Conservation (phyloP, 768 basidiomycete species). For the Tephrocybe rancida region DNA sequence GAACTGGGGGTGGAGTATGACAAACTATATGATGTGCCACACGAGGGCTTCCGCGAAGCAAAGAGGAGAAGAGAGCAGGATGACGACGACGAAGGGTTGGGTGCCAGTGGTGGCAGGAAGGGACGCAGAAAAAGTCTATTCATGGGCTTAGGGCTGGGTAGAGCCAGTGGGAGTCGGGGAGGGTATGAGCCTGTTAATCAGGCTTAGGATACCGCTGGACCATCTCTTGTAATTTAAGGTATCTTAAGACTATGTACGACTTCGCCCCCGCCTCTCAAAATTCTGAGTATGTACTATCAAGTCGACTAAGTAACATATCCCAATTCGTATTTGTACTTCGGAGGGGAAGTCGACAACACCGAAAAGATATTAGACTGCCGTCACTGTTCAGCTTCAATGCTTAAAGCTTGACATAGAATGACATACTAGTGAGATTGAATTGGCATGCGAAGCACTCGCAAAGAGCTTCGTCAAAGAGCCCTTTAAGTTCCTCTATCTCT, state of each 20-base stretch:
- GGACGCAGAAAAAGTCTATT: constrained; percentile 51
- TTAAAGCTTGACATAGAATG: background rate
- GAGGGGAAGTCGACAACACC: too few relatives aligned
- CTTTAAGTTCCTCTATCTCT: constrained; percentile 19
- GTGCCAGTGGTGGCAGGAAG: constrained; percentile 27
- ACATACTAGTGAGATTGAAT: constrained; percentile 1
- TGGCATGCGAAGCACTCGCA: constrained; percentile 20
- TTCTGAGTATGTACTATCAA: too few relatives aligned
- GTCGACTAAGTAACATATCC: too few relatives aligned
- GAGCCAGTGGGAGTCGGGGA: constrained; percentile 48
- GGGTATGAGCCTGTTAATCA: constrained; percentile 74
- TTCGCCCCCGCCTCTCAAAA: background rate
- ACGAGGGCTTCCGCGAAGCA: constrained; percentile 81
- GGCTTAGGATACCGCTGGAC: constrained; percentile 31
- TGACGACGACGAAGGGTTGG: constrained; percentile 50
- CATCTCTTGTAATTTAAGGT: constrained; percentile 1
- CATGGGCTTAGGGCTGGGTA: constrained; percentile 56
- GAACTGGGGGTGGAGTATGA: constrained; percentile 93
- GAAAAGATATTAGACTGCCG: too few relatives aligned
- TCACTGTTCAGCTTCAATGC: too few relatives aligned
- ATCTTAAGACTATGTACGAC: background rate
- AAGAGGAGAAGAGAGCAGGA: constrained; percentile 61
- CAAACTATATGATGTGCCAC: constrained; percentile 83
- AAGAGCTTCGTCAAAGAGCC: constrained; percentile 15
- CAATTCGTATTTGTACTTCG: too few relatives aligned